phyloP scores from a whole-genome alignment of 345 rosid genomes.

The Theobroma cacao region DNA sequence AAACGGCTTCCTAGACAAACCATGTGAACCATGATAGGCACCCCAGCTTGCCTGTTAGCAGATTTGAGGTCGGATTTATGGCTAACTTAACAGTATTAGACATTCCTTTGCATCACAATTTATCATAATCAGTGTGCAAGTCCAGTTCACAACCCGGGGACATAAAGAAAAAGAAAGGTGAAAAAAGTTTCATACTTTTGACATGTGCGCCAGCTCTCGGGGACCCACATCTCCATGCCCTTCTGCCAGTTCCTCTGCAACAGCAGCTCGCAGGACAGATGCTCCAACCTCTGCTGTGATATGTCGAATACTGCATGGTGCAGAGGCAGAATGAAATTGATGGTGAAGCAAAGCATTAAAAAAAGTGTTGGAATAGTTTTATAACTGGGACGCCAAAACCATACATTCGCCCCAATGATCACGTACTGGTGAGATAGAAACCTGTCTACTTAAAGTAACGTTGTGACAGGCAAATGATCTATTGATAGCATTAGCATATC shows the following conservation, averaged over 20 bases:
- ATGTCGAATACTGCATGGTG: slow-evolving; percentile 74
- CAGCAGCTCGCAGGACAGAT: slow-evolving; percentile 85
- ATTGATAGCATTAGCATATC: neutral
- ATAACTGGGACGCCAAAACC: neutral
- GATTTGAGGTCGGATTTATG: too few species aligned
- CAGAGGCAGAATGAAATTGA: neutral
- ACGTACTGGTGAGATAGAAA: neutral
- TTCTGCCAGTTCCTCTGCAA: slow-evolving; percentile 76
- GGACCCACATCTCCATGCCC: slow-evolving; percentile 75
- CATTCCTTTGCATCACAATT: neutral
- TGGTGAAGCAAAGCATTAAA: too few species aligned
- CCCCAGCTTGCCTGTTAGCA: too few species aligned
- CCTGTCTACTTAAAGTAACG: neutral
- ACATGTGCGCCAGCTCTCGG: slow-evolving; percentile 72
- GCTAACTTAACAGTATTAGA: too few species aligned
- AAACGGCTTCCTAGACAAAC: neutral
- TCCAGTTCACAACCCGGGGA: too few species aligned
- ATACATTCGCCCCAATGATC: neutral
- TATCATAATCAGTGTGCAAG: neutral
- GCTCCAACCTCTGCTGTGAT: slow-evolving; percentile 94
- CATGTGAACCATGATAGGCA: too few species aligned
- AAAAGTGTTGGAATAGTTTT: neutral
- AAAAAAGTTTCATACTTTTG: slow-evolving; percentile 49
- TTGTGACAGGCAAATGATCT: neutral
- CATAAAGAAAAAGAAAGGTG: neutral